phyloP scores from a whole-genome alignment of 108 stramenopile genomes.

The Poteriospumella lacustris region DNA sequence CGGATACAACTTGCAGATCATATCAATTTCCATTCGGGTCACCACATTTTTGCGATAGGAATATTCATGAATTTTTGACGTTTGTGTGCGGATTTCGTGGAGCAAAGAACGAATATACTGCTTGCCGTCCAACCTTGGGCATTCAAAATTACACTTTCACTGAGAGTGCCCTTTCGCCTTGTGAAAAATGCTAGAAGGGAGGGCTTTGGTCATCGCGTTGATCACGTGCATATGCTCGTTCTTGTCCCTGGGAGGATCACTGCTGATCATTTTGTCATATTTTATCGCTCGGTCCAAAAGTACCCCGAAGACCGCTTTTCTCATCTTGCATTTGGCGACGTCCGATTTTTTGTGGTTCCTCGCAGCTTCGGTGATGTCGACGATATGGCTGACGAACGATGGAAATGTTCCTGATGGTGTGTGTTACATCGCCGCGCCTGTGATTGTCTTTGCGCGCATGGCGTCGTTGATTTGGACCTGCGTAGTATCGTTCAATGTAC shows the following conservation, averaged over 20 bases:
- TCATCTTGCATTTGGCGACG: slow-evolving; percentile 1
- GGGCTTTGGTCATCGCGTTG: neutral
- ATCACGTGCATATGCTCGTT: neutral
- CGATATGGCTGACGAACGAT: neutral
- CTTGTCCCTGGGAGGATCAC: slow-evolving; percentile 8
- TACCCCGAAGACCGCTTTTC: neutral
- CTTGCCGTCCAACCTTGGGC: too few species aligned
- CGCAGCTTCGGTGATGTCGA: neutral
- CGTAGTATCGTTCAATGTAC: slow-evolving; percentile 10
- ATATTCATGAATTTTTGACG: too few species aligned
- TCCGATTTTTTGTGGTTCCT: slow-evolving; percentile 18
- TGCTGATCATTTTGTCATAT: slow-evolving; percentile 7
- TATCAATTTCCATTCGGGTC: too few species aligned
- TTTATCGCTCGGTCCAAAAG: neutral
- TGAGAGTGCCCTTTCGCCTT: too few species aligned
- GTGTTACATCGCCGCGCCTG: neutral
- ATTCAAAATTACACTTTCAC: too few species aligned
- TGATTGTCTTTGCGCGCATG: neutral
- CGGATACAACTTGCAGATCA: too few species aligned
- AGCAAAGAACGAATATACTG: too few species aligned
- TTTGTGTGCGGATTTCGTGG: too few species aligned
- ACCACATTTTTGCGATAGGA: too few species aligned
- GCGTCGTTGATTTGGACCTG: slow-evolving; percentile 13
- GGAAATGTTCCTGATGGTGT: slow-evolving; percentile 20
- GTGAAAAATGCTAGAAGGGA: neutral